Percentiles rank a stretch among this genome's conserved stretches.
These are phyloP conservation scores for Rhodotorula toruloides DNA, from an alignment of 768 basidiomycete genomes.

Conservation along the genomic window DNA sequence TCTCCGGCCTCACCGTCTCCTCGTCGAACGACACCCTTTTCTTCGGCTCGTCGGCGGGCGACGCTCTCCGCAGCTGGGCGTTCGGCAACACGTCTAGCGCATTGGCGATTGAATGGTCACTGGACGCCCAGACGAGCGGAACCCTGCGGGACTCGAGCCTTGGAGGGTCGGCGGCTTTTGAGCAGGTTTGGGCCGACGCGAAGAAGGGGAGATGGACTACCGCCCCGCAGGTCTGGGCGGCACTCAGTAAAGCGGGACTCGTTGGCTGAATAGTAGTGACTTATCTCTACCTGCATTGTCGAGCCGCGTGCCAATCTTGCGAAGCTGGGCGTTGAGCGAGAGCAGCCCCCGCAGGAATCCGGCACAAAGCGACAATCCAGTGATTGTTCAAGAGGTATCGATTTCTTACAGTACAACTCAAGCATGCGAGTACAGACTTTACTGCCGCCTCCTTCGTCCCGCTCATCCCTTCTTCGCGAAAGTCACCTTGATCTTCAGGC, in stretches of 20 bases:
- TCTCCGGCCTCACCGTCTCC: neutral
- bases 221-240: neutral
- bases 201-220: too few relatives aligned
- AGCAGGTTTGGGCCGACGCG: conserved; percentile 16
- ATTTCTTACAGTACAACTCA: neutral
- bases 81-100: neutral
- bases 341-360: too few relatives aligned
- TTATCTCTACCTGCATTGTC: too few relatives aligned
- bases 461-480: conserved; percentile 38
- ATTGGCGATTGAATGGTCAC: neutral
- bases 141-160: neutral
- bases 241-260: neutral
- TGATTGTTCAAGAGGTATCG: too few relatives aligned
- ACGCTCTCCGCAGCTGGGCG: neutral
- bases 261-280: too few relatives aligned
- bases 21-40: neutral
- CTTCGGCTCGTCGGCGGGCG: conserved; percentile 9
- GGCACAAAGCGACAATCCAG: too few relatives aligned
- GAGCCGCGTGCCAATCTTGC: too few relatives aligned
- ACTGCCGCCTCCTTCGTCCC: neutral
- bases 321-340: too few relatives aligned
- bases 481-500: conserved; percentile 93
- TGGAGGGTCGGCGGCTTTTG: neutral
- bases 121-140: neutral
- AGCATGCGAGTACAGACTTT: too few relatives aligned